Evolutionary conservation across 1,284 basidiomycete genomes (phyloP).

Genomic region (Rhodotorula sp.): DNA sequence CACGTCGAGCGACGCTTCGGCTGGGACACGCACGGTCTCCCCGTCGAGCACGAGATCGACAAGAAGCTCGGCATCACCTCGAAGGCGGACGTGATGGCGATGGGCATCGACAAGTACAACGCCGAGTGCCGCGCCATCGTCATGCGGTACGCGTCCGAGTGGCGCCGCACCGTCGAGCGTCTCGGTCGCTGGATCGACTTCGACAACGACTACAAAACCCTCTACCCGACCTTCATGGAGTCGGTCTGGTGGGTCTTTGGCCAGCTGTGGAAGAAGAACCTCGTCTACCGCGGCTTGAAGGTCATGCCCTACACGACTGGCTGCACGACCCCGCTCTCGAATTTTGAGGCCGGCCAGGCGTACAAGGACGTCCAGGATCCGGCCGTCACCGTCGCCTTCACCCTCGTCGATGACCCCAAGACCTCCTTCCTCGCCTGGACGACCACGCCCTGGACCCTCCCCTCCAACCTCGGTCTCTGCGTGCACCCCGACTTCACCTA

Average conservation of each 20-base stretch:
- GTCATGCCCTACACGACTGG: constrained; percentile 99
- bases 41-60: constrained; percentile 99
- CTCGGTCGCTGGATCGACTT: constrained; percentile 99
- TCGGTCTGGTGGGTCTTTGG: constrained; percentile 99
- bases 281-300: constrained; percentile 88
- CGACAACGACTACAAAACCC: constrained; percentile 98
- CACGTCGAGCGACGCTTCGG: constrained; percentile 95
- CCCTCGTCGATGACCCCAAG: constrained; percentile 83
- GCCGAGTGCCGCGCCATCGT: constrained; percentile 95
- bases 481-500: constrained; percentile 96
- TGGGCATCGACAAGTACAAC: constrained; percentile 98
- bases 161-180: constrained; percentile 90
- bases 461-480: constrained; percentile 91
- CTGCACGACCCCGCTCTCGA: constrained; percentile 92
- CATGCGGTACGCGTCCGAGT: constrained; percentile 94
- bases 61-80: constrained; percentile 90
- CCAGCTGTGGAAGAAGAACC: constrained; percentile 84
- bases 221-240: constrained; percentile 94
- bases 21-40: constrained; percentile 99
- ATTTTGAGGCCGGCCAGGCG: constrained; percentile 93
- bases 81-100: constrained; percentile 86
- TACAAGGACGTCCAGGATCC: constrained; percentile 96
- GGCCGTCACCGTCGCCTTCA: constrained; percentile 89
- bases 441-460: constrained; percentile 97
- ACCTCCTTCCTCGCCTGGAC: constrained; percentile 97